phyloP scores from a whole-genome alignment of 2,329 filamentous ascomycete species.

The Neopestalotiopsis rosae region DNA sequence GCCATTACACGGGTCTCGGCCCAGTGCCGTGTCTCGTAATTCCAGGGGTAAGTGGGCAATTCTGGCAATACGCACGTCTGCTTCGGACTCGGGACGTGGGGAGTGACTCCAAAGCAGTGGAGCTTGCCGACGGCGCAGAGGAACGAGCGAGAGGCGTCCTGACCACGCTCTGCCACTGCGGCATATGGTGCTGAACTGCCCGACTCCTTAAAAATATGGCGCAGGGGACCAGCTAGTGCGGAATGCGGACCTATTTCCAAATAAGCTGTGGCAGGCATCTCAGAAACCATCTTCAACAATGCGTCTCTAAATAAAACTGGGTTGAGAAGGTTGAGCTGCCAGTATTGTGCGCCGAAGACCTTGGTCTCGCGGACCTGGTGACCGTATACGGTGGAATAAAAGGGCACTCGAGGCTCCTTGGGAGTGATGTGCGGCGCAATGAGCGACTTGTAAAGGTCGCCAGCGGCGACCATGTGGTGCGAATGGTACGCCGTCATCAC shows the following conservation, averaged over 20 bases:
- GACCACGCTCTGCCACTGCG: not conserved
- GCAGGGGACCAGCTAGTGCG: not conserved
- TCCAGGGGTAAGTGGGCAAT: slow-evolving; percentile 30
- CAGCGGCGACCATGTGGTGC: slow-evolving; percentile 28
- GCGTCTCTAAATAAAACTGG: slow-evolving; percentile 34
- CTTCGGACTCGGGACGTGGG: not conserved
- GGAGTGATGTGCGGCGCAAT: slow-evolving; percentile 21
- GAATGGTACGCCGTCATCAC: slow-evolving; percentile 50
- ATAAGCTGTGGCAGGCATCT: too few species aligned
- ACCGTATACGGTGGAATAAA: slow-evolving; percentile 35
- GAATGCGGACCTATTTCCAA: slow-evolving; percentile 13
- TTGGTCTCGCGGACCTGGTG: slow-evolving; percentile 32
- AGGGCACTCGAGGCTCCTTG: slow-evolving; percentile 13
- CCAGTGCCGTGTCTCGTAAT: slow-evolving; percentile 27
- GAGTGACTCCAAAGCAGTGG: not conserved
- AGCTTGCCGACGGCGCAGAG: slow-evolving; percentile 13
- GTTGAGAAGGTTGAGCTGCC: slow-evolving; percentile 32
- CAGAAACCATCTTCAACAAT: not conserved
- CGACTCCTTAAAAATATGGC: not conserved
- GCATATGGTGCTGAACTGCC: not conserved
- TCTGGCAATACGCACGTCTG: slow-evolving; percentile 20
- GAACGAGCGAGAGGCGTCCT: slow-evolving; percentile 7
- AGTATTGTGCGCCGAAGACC: slow-evolving; percentile 28
- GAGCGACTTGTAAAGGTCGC: slow-evolving; percentile 21
- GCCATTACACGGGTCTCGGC: slow-evolving; percentile 26